A percentile compares a stretch with the other conserved stretches of the same genome.
phyloP scores from a whole-genome alignment of 768 basidiomycete species.

The Suillus tomentosus region DNA sequence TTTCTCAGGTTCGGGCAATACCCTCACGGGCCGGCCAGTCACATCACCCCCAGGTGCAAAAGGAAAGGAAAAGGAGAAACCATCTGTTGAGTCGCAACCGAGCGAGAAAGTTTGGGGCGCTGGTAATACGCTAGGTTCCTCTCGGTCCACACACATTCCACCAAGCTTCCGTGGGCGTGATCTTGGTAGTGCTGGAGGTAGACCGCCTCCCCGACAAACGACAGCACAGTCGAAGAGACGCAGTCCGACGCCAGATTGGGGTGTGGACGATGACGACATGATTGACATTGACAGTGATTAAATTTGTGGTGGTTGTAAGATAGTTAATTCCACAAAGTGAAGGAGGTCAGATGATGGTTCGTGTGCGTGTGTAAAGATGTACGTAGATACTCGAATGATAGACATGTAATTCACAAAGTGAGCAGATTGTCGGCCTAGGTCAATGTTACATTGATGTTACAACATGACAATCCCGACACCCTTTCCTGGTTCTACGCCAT shows the following conservation, averaged over 20 bases:
- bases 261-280: constrained; percentile 81
- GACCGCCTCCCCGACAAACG: constrained; percentile 47
- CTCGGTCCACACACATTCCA: constrained; percentile 34
- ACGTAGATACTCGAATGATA: constrained; percentile 5
- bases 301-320: constrained; percentile 40
- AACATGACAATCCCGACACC: constrained; percentile 96
- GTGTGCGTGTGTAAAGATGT: not conserved
- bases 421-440: constrained; percentile 18
- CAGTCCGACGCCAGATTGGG: constrained; percentile 80
- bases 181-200: constrained; percentile 54
- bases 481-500: constrained; percentile 56
- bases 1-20: constrained; percentile 70
- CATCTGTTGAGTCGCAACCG: constrained; percentile 34
- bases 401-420: constrained; percentile 10
- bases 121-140: constrained; percentile 53
- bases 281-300: constrained; percentile 86
- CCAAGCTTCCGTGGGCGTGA: constrained; percentile 37
- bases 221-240: constrained; percentile 42
- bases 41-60: constrained; percentile 46
- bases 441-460: constrained; percentile 29
- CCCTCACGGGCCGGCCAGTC: constrained; percentile 56
- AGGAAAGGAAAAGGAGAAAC: constrained; percentile 50
- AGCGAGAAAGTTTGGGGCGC: constrained; percentile 42
- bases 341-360: not conserved
- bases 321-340: constrained; percentile 1